Evolutionary conservation across 192 early-diverging fungal genomes (phyloP).

Genomic region (Coemansia sp.): DNA sequence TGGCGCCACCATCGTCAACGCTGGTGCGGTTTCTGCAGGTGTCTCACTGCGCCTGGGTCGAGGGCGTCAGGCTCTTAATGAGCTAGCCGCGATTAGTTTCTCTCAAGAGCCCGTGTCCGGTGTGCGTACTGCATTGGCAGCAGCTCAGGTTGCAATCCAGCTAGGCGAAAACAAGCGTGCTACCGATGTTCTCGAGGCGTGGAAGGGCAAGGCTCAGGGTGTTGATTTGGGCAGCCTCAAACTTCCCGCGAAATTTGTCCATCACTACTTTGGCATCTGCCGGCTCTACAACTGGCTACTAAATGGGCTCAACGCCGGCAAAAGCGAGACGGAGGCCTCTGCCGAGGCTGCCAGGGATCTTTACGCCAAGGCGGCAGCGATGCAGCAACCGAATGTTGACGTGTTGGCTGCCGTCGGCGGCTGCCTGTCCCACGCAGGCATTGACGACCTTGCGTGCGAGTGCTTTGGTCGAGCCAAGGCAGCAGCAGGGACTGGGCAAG

Average conservation of each 20-base stretch:
- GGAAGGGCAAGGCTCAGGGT: slow-evolving; percentile 27
- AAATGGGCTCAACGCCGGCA: not conserved
- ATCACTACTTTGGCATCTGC: slow-evolving; percentile 41
- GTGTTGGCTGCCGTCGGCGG: slow-evolving; percentile 33
- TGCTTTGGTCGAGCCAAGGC: slow-evolving; percentile 20
- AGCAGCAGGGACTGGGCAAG: not conserved
- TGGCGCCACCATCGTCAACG: slow-evolving; percentile 2
- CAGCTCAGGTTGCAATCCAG: slow-evolving; percentile 33
- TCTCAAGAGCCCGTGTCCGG: slow-evolving; percentile 9
- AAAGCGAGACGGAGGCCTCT: not conserved
- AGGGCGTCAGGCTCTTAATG: slow-evolving; percentile 23
- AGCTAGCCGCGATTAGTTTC: slow-evolving; percentile 26
- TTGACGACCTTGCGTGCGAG: slow-evolving; percentile 5
- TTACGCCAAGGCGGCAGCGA: not conserved
- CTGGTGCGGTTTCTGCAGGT: slow-evolving; percentile 29
- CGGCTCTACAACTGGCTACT: slow-evolving; percentile 25
- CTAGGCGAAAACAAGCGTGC: slow-evolving; percentile 27
- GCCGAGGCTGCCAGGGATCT: slow-evolving; percentile 27
- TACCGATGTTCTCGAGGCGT: slow-evolving; percentile 14
- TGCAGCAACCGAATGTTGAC: not conserved
- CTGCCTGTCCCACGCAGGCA: slow-evolving; percentile 35
- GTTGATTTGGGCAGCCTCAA: slow-evolving; percentile 10
- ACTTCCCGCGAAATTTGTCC: slow-evolving; percentile 20
- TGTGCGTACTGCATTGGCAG: slow-evolving; percentile 21
- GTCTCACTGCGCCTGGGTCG: slow-evolving; percentile 23